These are phyloP conservation scores for Novymonas esmeraldas DNA, from an alignment of 208 protist species.

Conservation along the genomic window DNA sequence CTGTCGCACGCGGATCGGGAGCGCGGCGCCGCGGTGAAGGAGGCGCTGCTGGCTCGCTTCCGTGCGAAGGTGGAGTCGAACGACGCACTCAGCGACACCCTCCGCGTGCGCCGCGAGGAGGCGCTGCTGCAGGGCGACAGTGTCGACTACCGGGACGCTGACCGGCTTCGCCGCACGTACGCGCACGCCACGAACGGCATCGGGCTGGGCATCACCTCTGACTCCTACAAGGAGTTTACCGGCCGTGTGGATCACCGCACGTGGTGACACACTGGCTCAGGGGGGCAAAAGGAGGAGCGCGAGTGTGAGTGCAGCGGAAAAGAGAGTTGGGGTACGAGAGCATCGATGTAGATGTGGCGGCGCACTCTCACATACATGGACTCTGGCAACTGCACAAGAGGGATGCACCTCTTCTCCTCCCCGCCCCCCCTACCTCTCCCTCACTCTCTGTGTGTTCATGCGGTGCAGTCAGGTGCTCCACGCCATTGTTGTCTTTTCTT, in stretches of 20 bases:
- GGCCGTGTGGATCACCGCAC: slow-evolving; percentile 36
- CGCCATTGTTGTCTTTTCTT: background rate
- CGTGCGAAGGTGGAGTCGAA: slow-evolving; percentile 52
- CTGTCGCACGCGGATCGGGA: slow-evolving; percentile 52
- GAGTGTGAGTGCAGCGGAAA: no score
- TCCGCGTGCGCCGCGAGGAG: slow-evolving; percentile 39
- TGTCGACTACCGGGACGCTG: slow-evolving; percentile 65
- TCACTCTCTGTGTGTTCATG: background rate
- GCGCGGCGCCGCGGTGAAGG: slow-evolving; percentile 46
- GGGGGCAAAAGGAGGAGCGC: background rate
- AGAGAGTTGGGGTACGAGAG: no score
- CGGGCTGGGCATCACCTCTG: slow-evolving; percentile 71
- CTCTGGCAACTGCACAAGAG: no score
- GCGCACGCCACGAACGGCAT: slow-evolving; percentile 69
- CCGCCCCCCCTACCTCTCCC: background rate
- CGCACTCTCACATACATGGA: no score
- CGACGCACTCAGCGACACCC: slow-evolving; percentile 25
- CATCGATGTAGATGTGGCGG: no score
- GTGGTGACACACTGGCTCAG: slow-evolving; percentile 21
- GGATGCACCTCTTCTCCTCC: background rate
- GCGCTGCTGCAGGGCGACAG: slow-evolving; percentile 47
- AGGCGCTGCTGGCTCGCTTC: slow-evolving; percentile 54
- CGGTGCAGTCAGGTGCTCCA: background rate
- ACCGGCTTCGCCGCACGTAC: slow-evolving; percentile 41
- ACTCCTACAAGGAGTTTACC: slow-evolving; percentile 73